Percentiles rank a stretch among this genome's conserved stretches.
Evolutionary conservation across 1,284 basidiomycete species (phyloP).

Genomic region (Cryptococcus wingfieldii): DNA sequence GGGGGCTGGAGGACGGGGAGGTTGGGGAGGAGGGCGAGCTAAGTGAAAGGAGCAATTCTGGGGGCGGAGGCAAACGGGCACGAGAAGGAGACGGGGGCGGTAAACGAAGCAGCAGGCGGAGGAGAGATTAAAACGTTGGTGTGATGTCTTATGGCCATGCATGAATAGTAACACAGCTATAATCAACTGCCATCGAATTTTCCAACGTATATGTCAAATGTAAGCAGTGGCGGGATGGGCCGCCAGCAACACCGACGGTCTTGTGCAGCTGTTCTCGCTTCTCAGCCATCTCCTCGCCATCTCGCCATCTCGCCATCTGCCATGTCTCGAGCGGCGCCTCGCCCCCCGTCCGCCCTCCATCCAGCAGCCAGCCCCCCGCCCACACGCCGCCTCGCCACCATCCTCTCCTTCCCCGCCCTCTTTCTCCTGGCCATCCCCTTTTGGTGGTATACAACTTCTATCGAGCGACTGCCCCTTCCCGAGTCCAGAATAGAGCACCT

Average conservation of each 20-base stretch:
- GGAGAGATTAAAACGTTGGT: background rate
- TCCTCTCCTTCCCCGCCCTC: slow-evolving; percentile 69
- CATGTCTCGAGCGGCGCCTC: background rate
- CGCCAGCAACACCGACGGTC: no score
- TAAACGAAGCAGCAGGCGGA: background rate
- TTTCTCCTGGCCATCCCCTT: slow-evolving; percentile 69
- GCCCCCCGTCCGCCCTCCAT: slow-evolving; percentile 7
- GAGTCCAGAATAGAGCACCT: slow-evolving; percentile 55
- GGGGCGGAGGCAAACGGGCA: background rate
- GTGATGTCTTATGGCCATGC: background rate
- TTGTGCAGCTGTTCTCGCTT: no score
- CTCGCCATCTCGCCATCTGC: no score
- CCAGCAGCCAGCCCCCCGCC: slow-evolving; percentile 25
- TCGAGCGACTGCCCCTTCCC: slow-evolving; percentile 71
- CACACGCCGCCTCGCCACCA: slow-evolving; percentile 20
- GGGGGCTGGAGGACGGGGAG: background rate
- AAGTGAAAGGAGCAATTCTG: background rate
- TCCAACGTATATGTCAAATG: no score
- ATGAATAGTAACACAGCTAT: background rate
- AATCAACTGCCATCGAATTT: no score
- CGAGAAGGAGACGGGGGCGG: background rate
- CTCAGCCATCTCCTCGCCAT: no score
- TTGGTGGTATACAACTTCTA: slow-evolving; percentile 86
- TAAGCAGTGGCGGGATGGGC: no score
- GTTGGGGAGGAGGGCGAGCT: background rate